Evolutionary conservation across 495 filamentous ascomycete genomes (phyloP), one percentile per base, ranked within the genome.

Genomic region (Astrothelium macrocarpum): DNA sequence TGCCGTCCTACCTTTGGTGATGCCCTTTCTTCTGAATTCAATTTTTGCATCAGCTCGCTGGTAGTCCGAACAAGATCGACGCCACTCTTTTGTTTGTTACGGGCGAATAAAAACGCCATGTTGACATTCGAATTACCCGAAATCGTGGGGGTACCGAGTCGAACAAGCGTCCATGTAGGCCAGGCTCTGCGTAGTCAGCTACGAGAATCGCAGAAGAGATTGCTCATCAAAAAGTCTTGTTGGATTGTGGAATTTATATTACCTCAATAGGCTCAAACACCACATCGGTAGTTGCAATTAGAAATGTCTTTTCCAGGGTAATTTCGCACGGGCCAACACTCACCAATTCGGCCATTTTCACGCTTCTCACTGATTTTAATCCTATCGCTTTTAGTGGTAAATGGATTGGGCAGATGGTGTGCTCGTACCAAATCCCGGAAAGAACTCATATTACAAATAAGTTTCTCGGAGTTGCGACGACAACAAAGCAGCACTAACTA

Each of bases 91-190:
- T 80, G 78, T 61, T 73, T 74, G 71, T 82, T 85, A 70, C 91
- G 81, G 62, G 84, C 86, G 73, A 96, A 97, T 66, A 98, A 84
- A 78, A 99, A 99, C 26, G 94, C 89, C 90, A 96, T 96, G 60
- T 67, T 70, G 66, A 62, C 10, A 31, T n/a, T 20, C 36, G 31
- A 18, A 11, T n/a, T 9, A 16, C 25, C 25, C 49, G 23, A 20
- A 26, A 9, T 26, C 9, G 49, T 56, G 25, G 16, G 49, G 20
- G 25, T 9, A 26, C 29, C 25, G 20, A 11, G 2, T 20, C 20
- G 25, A 56, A 20, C 25, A 56, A 29, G 29, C 25, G 49, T n/a
- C 49, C 49, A 56, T 56, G 49, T 25, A 20, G 25, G 16, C 29
- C 25, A 32, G 25, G 49, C 25, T 26, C 10, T 16, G 9, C 25